Evolutionary conservation across 1,284 basidiomycete genomes (phyloP).

Genomic region (Trichosporon sp.): DNA sequence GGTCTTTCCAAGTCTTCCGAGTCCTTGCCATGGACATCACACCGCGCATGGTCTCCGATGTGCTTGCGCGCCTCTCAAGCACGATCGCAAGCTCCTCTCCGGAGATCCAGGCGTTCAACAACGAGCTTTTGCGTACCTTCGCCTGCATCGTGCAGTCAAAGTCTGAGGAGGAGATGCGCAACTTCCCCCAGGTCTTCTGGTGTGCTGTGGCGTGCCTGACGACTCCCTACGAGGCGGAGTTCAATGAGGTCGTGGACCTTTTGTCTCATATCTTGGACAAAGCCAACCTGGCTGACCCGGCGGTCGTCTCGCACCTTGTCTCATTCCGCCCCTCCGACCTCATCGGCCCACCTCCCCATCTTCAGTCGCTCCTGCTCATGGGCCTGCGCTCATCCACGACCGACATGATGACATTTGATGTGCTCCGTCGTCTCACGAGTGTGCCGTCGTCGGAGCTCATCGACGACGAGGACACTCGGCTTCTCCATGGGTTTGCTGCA

Average conservation of each 20-base stretch:
- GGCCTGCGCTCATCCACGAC: slow-evolving; percentile 77
- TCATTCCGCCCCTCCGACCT: slow-evolving; percentile 68
- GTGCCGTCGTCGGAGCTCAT: slow-evolving; percentile 63
- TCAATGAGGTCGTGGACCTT: slow-evolving; percentile 62
- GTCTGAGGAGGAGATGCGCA: slow-evolving; percentile 57
- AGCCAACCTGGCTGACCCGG: slow-evolving; percentile 65
- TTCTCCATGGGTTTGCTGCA: slow-evolving; percentile 76
- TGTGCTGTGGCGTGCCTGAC: slow-evolving; percentile 72
- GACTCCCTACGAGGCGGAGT: slow-evolving; percentile 79
- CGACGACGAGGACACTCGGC: slow-evolving; percentile 64
- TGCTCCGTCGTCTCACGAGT: slow-evolving; percentile 63
- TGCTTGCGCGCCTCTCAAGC: slow-evolving; percentile 77
- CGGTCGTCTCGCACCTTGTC: slow-evolving; percentile 59
- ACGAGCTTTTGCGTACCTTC: slow-evolving; percentile 75
- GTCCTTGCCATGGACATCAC: slow-evolving; percentile 69
- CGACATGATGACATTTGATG: slow-evolving; percentile 61
- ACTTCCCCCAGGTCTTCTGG: slow-evolving; percentile 82
- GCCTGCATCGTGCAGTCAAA: slow-evolving; percentile 60
- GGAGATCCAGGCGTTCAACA: slow-evolving; percentile 74
- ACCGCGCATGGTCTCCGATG: slow-evolving; percentile 66
- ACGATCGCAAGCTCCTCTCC: slow-evolving; percentile 67
- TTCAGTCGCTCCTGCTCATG: slow-evolving; percentile 71
- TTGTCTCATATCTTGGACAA: slow-evolving; percentile 65
- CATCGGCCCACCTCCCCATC: slow-evolving; percentile 57
- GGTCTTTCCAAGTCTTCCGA: slow-evolving; percentile 85